phyloP scores from a whole-genome alignment of 805 yeast species.

The Candida mattraensis region DNA sequence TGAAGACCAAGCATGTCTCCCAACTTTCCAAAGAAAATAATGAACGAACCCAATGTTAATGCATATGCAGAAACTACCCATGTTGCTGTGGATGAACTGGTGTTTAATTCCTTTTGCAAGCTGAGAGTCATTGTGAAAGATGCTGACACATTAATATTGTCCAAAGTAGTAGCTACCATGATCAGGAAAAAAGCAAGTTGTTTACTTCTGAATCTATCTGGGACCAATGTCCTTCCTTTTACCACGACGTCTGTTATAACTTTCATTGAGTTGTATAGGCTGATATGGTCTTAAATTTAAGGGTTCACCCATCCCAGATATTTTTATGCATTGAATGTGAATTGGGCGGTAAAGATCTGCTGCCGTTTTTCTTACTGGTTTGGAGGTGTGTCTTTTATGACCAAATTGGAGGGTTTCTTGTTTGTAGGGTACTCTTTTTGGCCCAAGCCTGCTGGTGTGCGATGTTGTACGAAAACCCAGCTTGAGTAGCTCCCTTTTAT shows the following conservation, averaged over 20 bases:
- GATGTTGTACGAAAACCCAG: too few species aligned
- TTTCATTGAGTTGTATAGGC: not conserved
- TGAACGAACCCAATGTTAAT: conserved; percentile 44
- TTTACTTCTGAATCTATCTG: conserved; percentile 6
- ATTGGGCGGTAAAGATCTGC: too few species aligned
- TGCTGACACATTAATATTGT: conserved; percentile 29
- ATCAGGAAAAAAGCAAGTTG: conserved; percentile 13
- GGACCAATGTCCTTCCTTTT: conserved; percentile 1
- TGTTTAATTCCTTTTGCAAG: conserved; percentile 39
- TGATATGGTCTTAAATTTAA: too few species aligned
- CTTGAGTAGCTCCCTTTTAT: too few species aligned
- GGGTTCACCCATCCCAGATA: too few species aligned
- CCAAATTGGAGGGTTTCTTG: too few species aligned
- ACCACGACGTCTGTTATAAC: not conserved
- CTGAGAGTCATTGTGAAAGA: conserved; percentile 23
- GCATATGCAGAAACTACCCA: conserved; percentile 48
- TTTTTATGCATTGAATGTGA: too few species aligned
- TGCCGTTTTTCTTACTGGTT: too few species aligned
- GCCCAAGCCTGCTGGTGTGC: too few species aligned
- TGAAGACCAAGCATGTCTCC: conserved; percentile 44
- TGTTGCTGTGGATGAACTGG: conserved; percentile 33
- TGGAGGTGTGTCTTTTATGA: too few species aligned
- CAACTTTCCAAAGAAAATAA: conserved; percentile 41
- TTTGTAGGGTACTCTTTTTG: too few species aligned
- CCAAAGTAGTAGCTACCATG: conserved; percentile 20